Percentiles rank a stretch among this genome's conserved stretches.
These are phyloP conservation scores for Amanita subjunquillea DNA, from an alignment of 768 basidiomycete species.

Conservation along the genomic window DNA sequence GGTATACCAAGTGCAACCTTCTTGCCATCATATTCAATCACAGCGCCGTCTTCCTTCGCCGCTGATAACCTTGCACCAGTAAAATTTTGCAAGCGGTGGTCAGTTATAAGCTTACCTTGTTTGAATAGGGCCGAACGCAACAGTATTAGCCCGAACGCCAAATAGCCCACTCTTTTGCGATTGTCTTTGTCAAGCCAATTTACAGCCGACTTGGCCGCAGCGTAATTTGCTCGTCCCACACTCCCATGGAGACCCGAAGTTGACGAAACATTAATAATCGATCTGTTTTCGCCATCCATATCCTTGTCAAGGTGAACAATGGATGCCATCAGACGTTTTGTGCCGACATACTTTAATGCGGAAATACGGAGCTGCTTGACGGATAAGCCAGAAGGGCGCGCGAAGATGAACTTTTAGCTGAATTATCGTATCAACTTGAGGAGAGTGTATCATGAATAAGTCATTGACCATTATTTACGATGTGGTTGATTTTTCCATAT, in stretches of 20 bases:
- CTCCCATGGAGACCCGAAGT: slow-evolving; percentile 80
- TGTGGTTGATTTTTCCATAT: slow-evolving; percentile 81
- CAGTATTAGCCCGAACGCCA: slow-evolving; percentile 73
- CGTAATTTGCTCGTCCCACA: slow-evolving; percentile 79
- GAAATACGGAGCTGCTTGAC: slow-evolving; percentile 79
- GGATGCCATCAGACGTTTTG: not conserved
- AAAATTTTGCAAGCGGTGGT: not conserved
- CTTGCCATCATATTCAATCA: slow-evolving; percentile 76
- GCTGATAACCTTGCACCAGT: slow-evolving; percentile 48
- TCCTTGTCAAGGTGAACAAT: slow-evolving; percentile 20
- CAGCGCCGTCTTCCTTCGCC: slow-evolving; percentile 66
- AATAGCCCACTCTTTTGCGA: slow-evolving; percentile 83
- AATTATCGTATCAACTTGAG: not conserved
- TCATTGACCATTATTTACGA: slow-evolving; percentile 64
- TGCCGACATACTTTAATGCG: slow-evolving; percentile 47
- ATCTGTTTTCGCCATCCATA: slow-evolving; percentile 53
- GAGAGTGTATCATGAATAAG: not conserved
- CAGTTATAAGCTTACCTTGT: slow-evolving; percentile 36
- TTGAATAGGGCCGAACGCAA: slow-evolving; percentile 71
- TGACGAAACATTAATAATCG: slow-evolving; percentile 76
- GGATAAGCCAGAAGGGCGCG: slow-evolving; percentile 77
- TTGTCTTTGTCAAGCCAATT: slow-evolving; percentile 73
- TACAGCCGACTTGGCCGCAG: slow-evolving; percentile 71
- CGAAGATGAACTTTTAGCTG: slow-evolving; percentile 75
- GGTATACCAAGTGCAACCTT: slow-evolving; percentile 79